These are phyloP conservation scores for Aspergillus homomorphus DNA, from an alignment of 495 filamentous ascomycete genomes.

Conservation along the genomic window DNA sequence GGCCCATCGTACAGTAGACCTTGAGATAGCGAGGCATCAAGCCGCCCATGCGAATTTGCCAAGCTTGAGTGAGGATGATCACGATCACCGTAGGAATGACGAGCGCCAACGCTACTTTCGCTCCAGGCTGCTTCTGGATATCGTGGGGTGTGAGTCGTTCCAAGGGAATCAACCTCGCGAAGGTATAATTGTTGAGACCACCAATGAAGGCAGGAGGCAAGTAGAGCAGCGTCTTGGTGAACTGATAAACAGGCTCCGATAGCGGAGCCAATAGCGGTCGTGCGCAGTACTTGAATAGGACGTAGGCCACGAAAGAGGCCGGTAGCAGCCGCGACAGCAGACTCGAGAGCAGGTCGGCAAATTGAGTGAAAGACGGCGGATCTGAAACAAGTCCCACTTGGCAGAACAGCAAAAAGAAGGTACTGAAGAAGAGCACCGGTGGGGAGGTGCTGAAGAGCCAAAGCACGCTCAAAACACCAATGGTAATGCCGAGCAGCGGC, in stretches of 20 bases:
- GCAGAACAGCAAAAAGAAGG: constrained; percentile 70
- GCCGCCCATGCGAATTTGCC: constrained; percentile 70
- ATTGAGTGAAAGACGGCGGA: constrained; percentile 55
- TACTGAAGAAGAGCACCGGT: constrained; percentile 65
- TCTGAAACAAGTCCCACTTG: constrained; percentile 79
- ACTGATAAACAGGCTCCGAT: constrained; percentile 53
- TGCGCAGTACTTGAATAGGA: constrained; percentile 69
- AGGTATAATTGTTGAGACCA: constrained; percentile 77
- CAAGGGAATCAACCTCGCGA: constrained; percentile 76
- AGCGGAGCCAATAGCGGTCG: constrained; percentile 53
- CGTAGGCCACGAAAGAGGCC: constrained; percentile 69
- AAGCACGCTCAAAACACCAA: constrained; percentile 61
- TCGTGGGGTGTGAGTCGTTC: constrained; percentile 73
- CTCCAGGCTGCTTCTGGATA: constrained; percentile 72
- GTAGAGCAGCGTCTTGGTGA: constrained; percentile 73
- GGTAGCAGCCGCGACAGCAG: constrained; percentile 73
- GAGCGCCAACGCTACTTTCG: constrained; percentile 63
- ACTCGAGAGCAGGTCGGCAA: constrained; percentile 62
- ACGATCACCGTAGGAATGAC: constrained; percentile 60
- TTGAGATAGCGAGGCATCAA: constrained; percentile 66
- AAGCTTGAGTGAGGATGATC: constrained; percentile 66
- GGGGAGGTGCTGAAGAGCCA: constrained; percentile 69
- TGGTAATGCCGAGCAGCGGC: constrained; percentile 69
- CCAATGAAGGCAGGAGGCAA: constrained; percentile 75
- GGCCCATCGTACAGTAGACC: constrained; percentile 63